Evolutionary conservation across 148 eudicot genomes (phyloP).

Genomic region (Cornus controversa): DNA sequence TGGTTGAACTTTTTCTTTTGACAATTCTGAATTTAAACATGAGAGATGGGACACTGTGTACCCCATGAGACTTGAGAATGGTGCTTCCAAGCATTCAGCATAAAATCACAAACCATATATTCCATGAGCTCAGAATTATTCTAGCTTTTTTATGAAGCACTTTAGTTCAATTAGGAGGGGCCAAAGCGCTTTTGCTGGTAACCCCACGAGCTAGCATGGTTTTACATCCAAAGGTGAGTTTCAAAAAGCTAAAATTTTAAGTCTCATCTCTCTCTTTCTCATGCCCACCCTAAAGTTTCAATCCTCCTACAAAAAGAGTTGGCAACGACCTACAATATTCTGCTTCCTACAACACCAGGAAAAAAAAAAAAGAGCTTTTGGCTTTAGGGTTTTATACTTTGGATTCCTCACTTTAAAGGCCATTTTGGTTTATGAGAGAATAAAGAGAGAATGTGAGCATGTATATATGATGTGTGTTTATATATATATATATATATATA

Average conservation of each 20-base stretch:
- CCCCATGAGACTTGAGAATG: conserved; percentile 22
- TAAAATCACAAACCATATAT: conserved; percentile 27
- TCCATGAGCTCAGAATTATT: conserved; percentile 26
- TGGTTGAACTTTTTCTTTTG: background rate
- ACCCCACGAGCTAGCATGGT: conserved; percentile 14
- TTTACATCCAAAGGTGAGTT: conserved; percentile 16
- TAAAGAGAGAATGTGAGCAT: conserved; percentile 21
- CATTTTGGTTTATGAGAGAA: conserved; percentile 14
- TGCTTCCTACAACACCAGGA: conserved; percentile 23
- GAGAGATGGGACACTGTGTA: conserved; percentile 25
- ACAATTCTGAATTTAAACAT: conserved; percentile 1
- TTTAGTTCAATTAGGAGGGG: conserved; percentile 10
- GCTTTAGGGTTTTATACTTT: conserved; percentile 32
- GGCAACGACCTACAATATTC: conserved; percentile 2
- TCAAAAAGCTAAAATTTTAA: conserved; percentile 26
- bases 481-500: too few relatives aligned
- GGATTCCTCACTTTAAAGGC: conserved; percentile 40
- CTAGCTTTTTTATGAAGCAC: conserved; percentile 28
- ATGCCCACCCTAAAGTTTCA: conserved; percentile 19
- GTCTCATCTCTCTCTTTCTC: conserved; percentile 17
- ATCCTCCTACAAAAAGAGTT: background rate
- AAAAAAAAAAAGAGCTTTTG: too few relatives aligned
- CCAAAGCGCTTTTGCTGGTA: background rate
- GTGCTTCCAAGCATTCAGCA: conserved; percentile 32
- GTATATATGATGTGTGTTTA: too few relatives aligned